These are phyloP conservation scores for Botrytis fabae DNA, from an alignment of 2,329 filamentous ascomycete species.

Conservation along the genomic window DNA sequence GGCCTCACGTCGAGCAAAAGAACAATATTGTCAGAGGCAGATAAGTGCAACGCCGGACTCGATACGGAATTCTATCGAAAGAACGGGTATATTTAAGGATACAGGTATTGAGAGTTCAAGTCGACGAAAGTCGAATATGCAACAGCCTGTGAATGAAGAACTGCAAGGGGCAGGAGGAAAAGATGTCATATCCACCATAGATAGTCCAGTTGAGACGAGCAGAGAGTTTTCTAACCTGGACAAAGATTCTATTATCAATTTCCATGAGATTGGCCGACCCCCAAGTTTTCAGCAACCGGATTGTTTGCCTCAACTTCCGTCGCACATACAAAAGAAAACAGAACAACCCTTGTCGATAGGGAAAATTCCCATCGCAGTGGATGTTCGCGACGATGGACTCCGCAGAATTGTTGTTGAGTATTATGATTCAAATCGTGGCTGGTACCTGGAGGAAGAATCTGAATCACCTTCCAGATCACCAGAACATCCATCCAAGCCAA, in stretches of 20 bases:
- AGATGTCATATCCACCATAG: background rate
- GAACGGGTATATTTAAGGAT: conserved; percentile 36
- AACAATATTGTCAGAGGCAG: background rate
- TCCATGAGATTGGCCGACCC: background rate
- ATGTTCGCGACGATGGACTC: background rate
- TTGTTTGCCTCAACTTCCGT: background rate
- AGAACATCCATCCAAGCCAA: background rate
- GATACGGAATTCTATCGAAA: conserved; percentile 31
- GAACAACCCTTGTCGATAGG: background rate
- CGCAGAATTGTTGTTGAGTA: conserved; percentile 25
- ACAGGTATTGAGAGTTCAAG: conserved; percentile 32
- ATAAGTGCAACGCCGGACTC: conserved; percentile 34
- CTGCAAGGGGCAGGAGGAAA: background rate
- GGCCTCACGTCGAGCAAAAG: background rate
- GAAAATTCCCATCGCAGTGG: background rate
- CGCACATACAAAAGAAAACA: background rate
- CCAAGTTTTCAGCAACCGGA: background rate
- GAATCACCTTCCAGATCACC: background rate
- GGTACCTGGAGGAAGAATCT: conserved; percentile 25
- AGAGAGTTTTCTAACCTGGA: background rate
- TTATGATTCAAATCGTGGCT: conserved; percentile 27
- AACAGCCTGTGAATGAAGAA: background rate
- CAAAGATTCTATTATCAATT: background rate
- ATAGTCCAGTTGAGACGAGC: background rate
- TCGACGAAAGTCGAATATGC: background rate